Conservation (phyloP, 2,329 filamentous ascomycete species). For the Septoria petroselini region DNA sequence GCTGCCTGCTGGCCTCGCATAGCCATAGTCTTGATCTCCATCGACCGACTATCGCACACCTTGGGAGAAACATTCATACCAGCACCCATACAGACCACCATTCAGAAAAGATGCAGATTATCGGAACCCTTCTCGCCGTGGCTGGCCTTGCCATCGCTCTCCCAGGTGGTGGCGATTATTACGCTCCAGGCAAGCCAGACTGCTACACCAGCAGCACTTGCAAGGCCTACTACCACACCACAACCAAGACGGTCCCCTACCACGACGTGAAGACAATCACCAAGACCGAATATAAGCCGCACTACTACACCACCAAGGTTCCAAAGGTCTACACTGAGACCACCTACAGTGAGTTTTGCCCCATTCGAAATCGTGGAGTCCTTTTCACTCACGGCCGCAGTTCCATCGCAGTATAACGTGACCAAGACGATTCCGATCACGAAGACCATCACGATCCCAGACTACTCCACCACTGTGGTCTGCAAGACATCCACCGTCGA, state of each 20-base stretch:
- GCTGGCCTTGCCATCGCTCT: constrained; percentile 20
- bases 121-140: constrained; percentile 16
- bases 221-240: constrained; percentile 20
- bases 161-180: constrained; percentile 14
- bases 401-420: constrained; percentile 14
- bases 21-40: background rate
- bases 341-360: constrained; percentile 7
- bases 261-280: constrained; percentile 20
- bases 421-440: constrained; percentile 20
- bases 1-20: no score
- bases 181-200: constrained; percentile 6
- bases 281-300: constrained; percentile 19
- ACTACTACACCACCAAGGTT: constrained; percentile 12
- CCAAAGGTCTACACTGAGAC: constrained; percentile 13
- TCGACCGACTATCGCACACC: background rate
- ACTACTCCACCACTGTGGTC: constrained; percentile 14
- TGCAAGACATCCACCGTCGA: constrained; percentile 21
- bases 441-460: constrained; percentile 21
- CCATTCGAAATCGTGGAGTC: background rate
- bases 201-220: constrained; percentile 23
- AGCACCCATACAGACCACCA: background rate
- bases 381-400: background rate
- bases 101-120: constrained; percentile 20
- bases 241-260: constrained; percentile 20
- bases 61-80: background rate